Evolutionary conservation across 257 asterid genomes (phyloP), one percentile per base, ranked within the genome.

Genomic region (Ilex asprella): DNA sequence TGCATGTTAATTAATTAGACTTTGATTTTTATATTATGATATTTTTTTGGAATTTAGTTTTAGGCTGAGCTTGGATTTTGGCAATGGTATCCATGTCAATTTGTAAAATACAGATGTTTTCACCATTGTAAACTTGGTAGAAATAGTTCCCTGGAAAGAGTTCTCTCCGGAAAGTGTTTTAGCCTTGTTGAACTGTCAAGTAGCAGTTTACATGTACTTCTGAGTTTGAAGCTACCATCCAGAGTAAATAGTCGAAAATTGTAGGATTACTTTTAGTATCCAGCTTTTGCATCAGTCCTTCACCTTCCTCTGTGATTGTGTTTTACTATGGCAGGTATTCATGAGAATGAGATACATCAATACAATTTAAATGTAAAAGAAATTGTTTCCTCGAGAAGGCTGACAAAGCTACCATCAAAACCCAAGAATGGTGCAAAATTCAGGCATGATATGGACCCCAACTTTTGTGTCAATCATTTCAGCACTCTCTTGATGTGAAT

Each of bases 351-450:
- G 74, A 75, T 85, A 65, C 77, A 86, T 67, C 81, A 75, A 68
- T 60, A 80, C 49, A 83, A 72, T 50, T 56, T 81, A 66, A 83
- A 85, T 75, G 21, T 71, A 66, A 89, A 80, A 60, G 92, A 78
- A 63, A 65, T 55, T 67, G 69, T 31, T 67, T 46, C 85, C 44
- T 71, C 92, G 30, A 79, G 74, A 55, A 77, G 84, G 78, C 66
- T 89, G 67, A 71, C 67, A 69, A 83, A 66, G 70, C 79, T 83
- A 68, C 81, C 84, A 39, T 81, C 95, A 61, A 52, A 73, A 61
- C 35, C 76, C 67, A 89, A 89, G 79, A 68, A 68, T 59, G 92
- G 88, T 69, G 85, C 83, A 70, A 80, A 69, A 68, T 89, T 86
- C 91, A 89, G 95, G 97, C 71, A 83, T 70, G 62, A 35, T 67